A percentile compares a stretch with the other conserved stretches of the same genome.
Conservation (phyloP, 2,329 filamentous ascomycete genomes). For the Fusarium circinatum region DNA sequence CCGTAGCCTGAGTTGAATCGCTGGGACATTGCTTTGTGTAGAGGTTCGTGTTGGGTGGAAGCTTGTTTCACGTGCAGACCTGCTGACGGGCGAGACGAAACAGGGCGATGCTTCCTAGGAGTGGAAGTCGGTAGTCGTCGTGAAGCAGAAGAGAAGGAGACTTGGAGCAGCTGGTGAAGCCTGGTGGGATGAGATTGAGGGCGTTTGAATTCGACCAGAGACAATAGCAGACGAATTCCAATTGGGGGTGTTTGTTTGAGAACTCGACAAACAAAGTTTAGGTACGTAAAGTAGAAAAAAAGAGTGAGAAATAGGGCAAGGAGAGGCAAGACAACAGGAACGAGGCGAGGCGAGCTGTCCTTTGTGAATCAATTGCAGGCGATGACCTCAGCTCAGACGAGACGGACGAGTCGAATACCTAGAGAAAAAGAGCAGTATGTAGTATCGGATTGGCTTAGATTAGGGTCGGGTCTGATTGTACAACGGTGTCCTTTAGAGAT, state of each 20-base stretch:
- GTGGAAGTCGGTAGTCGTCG: not conserved
- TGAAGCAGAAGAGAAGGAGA: constrained; percentile 7
- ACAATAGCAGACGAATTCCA: constrained; percentile 4
- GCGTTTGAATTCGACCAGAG: constrained; percentile 19
- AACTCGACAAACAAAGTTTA: constrained; percentile 25
- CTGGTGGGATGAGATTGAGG: constrained; percentile 10
- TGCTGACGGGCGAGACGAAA: constrained; percentile 40
- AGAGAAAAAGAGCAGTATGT: constrained; percentile 6
- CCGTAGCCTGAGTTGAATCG: constrained; percentile 83
- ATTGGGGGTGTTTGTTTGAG: constrained; percentile 11
- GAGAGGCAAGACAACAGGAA: constrained; percentile 33
- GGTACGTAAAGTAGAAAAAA: constrained; percentile 7
- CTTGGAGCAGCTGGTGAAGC: constrained; percentile 15
- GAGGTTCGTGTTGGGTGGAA: constrained; percentile 8
- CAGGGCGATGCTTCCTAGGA: constrained; percentile 4
- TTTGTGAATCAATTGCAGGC: constrained; percentile 44
- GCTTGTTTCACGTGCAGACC: constrained; percentile 41
- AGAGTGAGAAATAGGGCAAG: constrained; percentile 33
- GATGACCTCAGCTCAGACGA: constrained; percentile 44
- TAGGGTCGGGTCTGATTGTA: constrained; percentile 35
- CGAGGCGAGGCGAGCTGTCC: constrained; percentile 39
- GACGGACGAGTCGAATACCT: constrained; percentile 27
- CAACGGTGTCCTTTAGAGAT: constrained; percentile 54
- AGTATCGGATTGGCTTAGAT: not conserved
- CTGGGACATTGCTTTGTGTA: constrained; percentile 50